Conservation (phyloP, 805 yeast species). For the Teunomyces panamensis region DNA sequence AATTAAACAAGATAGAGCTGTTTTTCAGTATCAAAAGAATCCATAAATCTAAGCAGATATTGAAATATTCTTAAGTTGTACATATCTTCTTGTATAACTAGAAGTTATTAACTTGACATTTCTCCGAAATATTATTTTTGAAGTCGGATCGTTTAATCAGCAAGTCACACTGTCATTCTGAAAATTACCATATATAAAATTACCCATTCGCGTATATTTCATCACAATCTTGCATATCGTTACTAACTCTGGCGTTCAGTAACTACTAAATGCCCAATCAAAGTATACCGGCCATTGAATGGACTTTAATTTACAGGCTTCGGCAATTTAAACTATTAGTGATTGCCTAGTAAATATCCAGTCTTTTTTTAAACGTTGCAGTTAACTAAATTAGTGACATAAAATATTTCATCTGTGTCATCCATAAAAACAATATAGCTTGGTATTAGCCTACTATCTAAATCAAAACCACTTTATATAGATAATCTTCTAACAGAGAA, state of each 20-base stretch:
- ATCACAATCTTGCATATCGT: background rate
- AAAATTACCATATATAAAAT: background rate
- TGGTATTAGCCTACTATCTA: no score
- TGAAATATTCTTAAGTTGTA: background rate
- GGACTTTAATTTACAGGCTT: no score
- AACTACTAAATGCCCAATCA: background rate
- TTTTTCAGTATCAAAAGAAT: background rate
- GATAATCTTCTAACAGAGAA: no score
- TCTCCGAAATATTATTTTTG: background rate
- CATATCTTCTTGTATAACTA: background rate
- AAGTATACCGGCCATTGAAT: no score
- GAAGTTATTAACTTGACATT: background rate
- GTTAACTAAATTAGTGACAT: no score
- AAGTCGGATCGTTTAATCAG: background rate
- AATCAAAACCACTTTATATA: no score
- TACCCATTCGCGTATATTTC: background rate
- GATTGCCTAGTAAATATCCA: background rate
- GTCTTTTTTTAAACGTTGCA: background rate
- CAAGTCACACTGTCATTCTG: background rate
- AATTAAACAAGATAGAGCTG: background rate
- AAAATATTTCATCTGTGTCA: no score
- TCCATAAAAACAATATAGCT: no score
- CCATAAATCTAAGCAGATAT: background rate
- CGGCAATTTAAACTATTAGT: no score
- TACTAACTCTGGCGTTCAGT: background rate